Base-by-base conservation (phyloP, 164 flowering plant genomes). In the Stephania japonica region DNA sequence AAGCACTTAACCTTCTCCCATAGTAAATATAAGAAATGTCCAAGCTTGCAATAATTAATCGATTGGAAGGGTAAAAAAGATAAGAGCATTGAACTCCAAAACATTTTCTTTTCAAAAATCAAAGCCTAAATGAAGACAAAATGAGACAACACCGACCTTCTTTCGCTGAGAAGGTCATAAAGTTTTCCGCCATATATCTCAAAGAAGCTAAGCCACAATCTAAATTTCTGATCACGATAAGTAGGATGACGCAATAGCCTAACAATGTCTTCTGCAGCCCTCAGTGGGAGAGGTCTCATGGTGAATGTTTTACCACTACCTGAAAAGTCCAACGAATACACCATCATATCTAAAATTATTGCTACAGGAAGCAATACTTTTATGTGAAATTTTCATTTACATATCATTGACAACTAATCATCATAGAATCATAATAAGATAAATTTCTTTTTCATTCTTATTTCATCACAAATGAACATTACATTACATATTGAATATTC, bases 281-380 rank as follows among this genome's bases (percentile, higher is more conserved):
- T 87, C 14, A 95, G 84, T 67, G 99, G 99, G 65, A 95, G 81
- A 12, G 99, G 99, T 70, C 93, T 91, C 99, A 95, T 95, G 23
- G 99, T 95, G 77, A 83, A 95, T 62, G 99, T 95, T 84, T 95
- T 95, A 27, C 99, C 99, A 87, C 99, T 95, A 16, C 99, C 99
- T 93, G 92, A 74, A 82, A 75, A 10, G 19, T 32, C 3, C 38
- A 32, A 32, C 38, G 4, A 32, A 53, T 16, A 53, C 18, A 13
- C 61, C 11, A 53, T 53, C 14, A 12, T 53, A 53, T 12, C 19
- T 10, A 53, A 50, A 16, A 53, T 53, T 53, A 16, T 53, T 53
- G 4, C 61, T 0, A 53, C 61, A 53, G 18, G 61, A 19, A 12
- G 61, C 61, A 53, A 53, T 5, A 16, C 38, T 32, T 53, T 53